A percentile compares a stretch with the other conserved stretches of the same genome.
These are phyloP conservation scores for Hypoxylon fragiforme DNA, from an alignment of 495 filamentous ascomycete genomes.

Conservation along the genomic window DNA sequence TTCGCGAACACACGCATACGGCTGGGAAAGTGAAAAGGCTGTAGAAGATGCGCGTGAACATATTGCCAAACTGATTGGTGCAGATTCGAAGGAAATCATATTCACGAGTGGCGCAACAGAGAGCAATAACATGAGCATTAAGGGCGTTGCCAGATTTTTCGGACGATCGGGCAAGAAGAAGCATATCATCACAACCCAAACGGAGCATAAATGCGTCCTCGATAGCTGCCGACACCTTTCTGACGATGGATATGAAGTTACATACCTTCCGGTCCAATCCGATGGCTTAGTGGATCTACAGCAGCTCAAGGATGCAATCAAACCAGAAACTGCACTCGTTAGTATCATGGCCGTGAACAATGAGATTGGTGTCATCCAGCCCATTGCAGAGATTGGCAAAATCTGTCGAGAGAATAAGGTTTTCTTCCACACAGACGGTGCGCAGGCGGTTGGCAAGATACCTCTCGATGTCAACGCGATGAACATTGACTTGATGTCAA, in stretches of 20 bases:
- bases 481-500: slow-evolving; percentile 97
- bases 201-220: slow-evolving; percentile 97
- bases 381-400: slow-evolving; percentile 88
- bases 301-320: slow-evolving; percentile 85
- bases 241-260: slow-evolving; percentile 94
- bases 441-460: slow-evolving; percentile 97
- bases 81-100: slow-evolving; percentile 96
- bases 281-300: slow-evolving; percentile 84
- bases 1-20: slow-evolving; percentile 96
- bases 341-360: slow-evolving; percentile 99
- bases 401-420: slow-evolving; percentile 88
- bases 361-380: slow-evolving; percentile 98
- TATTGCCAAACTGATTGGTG: slow-evolving; percentile 85
- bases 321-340: slow-evolving; percentile 87
- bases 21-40: slow-evolving; percentile 96
- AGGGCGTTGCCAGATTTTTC: slow-evolving; percentile 95
- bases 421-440: slow-evolving; percentile 98
- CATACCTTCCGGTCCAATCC: slow-evolving; percentile 85
- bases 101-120: slow-evolving; percentile 98
- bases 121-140: slow-evolving; percentile 99
- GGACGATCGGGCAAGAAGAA: slow-evolving; percentile 92
- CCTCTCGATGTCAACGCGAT: slow-evolving; percentile 93
- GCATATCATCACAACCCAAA: slow-evolving; percentile 95
- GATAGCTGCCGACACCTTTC: slow-evolving; percentile 96
- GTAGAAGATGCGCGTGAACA: slow-evolving; percentile 83